Base-by-base conservation (phyloP, 2,329 filamentous ascomycete genomes). In the Diplodia seriata region DNA sequence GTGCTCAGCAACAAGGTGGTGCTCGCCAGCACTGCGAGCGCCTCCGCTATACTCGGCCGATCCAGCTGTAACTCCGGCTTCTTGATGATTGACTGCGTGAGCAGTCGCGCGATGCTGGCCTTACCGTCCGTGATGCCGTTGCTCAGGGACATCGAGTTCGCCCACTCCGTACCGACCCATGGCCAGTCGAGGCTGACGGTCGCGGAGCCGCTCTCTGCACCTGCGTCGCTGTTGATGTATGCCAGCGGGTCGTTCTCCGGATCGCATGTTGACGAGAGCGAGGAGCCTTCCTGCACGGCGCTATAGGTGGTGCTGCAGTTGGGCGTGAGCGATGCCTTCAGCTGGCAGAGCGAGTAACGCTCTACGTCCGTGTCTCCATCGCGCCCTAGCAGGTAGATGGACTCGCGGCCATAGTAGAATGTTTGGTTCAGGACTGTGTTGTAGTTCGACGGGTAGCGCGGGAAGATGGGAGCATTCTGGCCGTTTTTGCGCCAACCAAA, bases 31-130 rank as follows among this genome's bases (percentile, higher is more conserved):
- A 92, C 90, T 0, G 91, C 90, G 0, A 95, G 76, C 0, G 89
- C 89, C 77, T 95, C 92, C 0, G 87, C 89, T n/a, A 91, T 83
- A 2, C 89, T 91, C 0, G 92, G 92, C 0, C 89, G 76, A 0
- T 77, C 73, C 0, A 81, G 76, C 40, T 84, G 80, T 0, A 92
- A 81, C 9, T 77, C 71, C 1, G 75, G 71, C 2, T 77, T 56
- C 0, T 75, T 74, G 1, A 83, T 70, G 20, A 83, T 80, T 50
- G 83, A 72, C 57, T 85, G 79, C 11, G 77, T 82, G 4, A 84
- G 72, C 0, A 84, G 70, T 0, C 83, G 74, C 0, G 81, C 78
- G 53, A 82, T 84, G 40, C 78, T 79, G 3, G 81, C 81, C 59
- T 80, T 76, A 6, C 74, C 81, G 40, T 83, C 79, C 69, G 74